A percentile compares a stretch with the other conserved stretches of the same genome.
These are phyloP conservation scores for Fusarium pseudonygamai DNA, from an alignment of 2,329 filamentous ascomycete genomes.

Conservation along the genomic window DNA sequence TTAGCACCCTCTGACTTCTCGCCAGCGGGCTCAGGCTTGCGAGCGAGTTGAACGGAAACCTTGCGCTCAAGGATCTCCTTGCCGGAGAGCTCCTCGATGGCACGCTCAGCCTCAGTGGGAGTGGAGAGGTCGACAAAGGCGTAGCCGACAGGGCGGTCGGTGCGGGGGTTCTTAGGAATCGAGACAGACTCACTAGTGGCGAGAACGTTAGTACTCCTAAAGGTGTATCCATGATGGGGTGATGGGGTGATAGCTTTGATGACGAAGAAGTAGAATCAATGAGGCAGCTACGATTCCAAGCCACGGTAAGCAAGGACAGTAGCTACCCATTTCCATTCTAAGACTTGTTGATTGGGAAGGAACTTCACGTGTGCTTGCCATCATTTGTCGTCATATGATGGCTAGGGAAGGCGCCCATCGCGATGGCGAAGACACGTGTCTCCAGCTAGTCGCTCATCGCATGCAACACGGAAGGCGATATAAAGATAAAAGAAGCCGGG, in stretches of 20 bases:
- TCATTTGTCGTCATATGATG: slow-evolving; percentile 6
- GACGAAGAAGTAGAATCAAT: not conserved
- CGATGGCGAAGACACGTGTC: slow-evolving; percentile 40
- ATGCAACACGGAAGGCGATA: not conserved
- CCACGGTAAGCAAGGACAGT: not conserved
- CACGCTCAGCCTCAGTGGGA: slow-evolving; percentile 91
- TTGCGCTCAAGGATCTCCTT: slow-evolving; percentile 98
- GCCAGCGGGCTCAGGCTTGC: slow-evolving; percentile 89
- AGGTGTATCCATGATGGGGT: not conserved
- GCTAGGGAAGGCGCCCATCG: slow-evolving; percentile 19
- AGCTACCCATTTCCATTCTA: not conserved
- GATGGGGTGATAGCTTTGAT: not conserved
- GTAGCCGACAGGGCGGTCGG: slow-evolving; percentile 97
- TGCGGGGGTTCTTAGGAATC: slow-evolving; percentile 99
- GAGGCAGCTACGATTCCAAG: not conserved
- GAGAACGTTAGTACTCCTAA: slow-evolving; percentile 41
- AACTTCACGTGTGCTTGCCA: slow-evolving; percentile 15
- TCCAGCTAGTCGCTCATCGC: slow-evolving; percentile 15
- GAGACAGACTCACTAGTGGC: slow-evolving; percentile 89
- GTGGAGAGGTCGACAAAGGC: slow-evolving; percentile 98
- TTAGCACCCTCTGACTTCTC: slow-evolving; percentile 80
- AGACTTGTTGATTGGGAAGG: slow-evolving; percentile 4
- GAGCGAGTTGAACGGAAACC: slow-evolving; percentile 98
- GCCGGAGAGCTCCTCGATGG: slow-evolving; percentile 93
- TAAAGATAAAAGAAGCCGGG: not conserved